Evolutionary conservation across 768 basidiomycete genomes (phyloP).

Genomic region (Boletus sp.): DNA sequence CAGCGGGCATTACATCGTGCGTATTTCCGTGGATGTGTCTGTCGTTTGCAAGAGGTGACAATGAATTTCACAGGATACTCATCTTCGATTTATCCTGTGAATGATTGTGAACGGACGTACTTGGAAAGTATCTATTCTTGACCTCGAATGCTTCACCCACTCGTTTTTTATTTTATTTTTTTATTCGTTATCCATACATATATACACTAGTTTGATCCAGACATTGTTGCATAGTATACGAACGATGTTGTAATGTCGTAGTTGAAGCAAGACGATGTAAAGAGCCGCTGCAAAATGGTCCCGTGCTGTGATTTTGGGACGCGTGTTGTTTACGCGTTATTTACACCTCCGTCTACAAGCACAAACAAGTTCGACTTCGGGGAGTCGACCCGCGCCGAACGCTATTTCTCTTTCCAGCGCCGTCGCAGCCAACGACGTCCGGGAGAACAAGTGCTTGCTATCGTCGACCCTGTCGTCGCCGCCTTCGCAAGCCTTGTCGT

Average conservation of each 20-base stretch:
- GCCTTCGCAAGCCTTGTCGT: slow-evolving; percentile 18
- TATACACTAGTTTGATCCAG: background rate
- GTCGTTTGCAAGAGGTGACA: slow-evolving; percentile 1
- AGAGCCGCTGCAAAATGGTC: slow-evolving; percentile 5
- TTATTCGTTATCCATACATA: background rate
- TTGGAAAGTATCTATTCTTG: slow-evolving; percentile 6
- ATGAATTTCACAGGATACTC: slow-evolving; percentile 21
- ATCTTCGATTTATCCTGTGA: slow-evolving; percentile 31
- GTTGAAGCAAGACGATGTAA: background rate
- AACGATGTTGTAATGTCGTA: slow-evolving; percentile 2
- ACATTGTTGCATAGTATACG: background rate
- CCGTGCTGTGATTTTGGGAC: slow-evolving; percentile 20
- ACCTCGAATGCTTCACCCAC: background rate
- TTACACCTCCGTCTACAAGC: slow-evolving; percentile 24
- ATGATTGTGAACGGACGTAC: background rate
- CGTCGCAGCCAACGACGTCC: slow-evolving; percentile 17
- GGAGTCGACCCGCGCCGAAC: background rate
- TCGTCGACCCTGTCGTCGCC: slow-evolving; percentile 18
- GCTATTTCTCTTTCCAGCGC: slow-evolving; percentile 18
- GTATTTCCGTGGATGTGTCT: slow-evolving; percentile 4
- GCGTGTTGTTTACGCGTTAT: slow-evolving; percentile 33
- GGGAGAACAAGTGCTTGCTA: slow-evolving; percentile 19
- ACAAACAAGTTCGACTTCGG: slow-evolving; percentile 35
- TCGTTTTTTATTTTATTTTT: slow-evolving; percentile 7
- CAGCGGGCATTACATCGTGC: slow-evolving; percentile 65